These are phyloP conservation scores for Leishmania lainsoni DNA, from an alignment of 208 protist species.

Conservation along the genomic window DNA sequence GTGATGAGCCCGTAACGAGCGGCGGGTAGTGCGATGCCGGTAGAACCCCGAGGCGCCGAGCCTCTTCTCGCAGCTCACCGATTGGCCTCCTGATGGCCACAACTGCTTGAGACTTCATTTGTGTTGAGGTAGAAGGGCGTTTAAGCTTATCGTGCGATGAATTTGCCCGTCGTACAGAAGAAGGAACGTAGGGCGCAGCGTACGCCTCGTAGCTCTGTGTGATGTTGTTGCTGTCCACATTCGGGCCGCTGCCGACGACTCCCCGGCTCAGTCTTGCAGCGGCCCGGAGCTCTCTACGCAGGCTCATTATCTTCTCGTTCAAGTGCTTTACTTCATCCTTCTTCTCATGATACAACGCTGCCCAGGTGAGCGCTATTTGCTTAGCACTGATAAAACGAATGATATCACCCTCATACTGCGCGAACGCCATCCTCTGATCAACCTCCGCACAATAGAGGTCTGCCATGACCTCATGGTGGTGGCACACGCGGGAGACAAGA, in stretches of 20 bases:
- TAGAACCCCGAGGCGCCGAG: conserved; percentile 48
- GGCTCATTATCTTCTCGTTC: conserved; percentile 38
- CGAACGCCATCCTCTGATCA: conserved; percentile 12
- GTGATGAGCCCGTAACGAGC: conserved; percentile 15
- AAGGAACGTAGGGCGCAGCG: conserved; percentile 58
- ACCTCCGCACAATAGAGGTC: conserved; percentile 17
- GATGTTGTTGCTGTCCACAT: conserved; percentile 12
- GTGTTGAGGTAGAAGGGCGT: not conserved
- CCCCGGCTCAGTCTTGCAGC: conserved; percentile 2
- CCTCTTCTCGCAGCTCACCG: conserved; percentile 45
- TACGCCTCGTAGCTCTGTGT: conserved; percentile 51
- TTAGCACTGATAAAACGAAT: conserved; percentile 38
- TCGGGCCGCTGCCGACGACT: not conserved
- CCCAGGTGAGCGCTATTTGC: conserved; percentile 37
- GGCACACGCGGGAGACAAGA: conserved; percentile 6
- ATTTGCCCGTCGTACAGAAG: not conserved
- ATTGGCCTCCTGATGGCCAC: conserved; percentile 15
- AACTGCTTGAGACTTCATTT: not conserved
- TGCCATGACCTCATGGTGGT: conserved; percentile 1
- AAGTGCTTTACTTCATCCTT: conserved; percentile 43
- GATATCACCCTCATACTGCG: conserved; percentile 43
- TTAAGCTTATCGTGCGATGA: not conserved
- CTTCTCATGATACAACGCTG: conserved; percentile 44
- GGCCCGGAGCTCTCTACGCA: conserved; percentile 26
- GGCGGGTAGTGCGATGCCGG: conserved; percentile 27